These are phyloP conservation scores for Condylostoma magnum DNA, from an alignment of 169 alveolate genomes.

Conservation along the genomic window DNA sequence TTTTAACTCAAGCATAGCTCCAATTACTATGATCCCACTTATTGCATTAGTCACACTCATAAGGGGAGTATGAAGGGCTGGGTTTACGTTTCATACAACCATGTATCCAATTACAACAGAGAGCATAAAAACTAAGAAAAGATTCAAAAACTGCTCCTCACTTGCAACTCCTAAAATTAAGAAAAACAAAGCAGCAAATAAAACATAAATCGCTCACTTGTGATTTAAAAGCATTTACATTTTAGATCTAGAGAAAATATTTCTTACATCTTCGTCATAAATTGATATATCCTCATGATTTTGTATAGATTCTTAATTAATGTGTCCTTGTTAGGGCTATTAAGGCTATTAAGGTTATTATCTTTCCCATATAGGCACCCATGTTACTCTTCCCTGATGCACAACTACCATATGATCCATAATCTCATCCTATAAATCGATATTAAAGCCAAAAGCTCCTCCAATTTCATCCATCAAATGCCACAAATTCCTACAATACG, in stretches of 20 bases:
- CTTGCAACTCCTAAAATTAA: neutral
- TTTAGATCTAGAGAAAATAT: slow-evolving; percentile 43
- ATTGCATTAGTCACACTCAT: slow-evolving; percentile 93
- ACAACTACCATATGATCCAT: slow-evolving; percentile 59
- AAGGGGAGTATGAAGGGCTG: slow-evolving; percentile 91
- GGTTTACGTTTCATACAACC: slow-evolving; percentile 88
- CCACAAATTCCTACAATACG: slow-evolving; percentile 79
- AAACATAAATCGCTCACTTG: neutral
- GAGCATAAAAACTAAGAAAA: slow-evolving; percentile 56
- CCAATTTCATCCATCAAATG: slow-evolving; percentile 76
- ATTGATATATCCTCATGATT: too few species aligned
- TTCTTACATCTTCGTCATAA: slow-evolving; percentile 21
- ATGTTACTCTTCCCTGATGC: slow-evolving; percentile 50
- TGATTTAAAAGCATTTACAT: slow-evolving; percentile 40
- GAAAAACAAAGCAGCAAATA: neutral
- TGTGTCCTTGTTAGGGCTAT: too few species aligned
- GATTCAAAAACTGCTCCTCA: slow-evolving; percentile 30
- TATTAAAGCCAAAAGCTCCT: slow-evolving; percentile 63
- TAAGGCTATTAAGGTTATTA: too few species aligned
- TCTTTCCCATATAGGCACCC: slow-evolving; percentile 42
- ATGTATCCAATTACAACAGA: slow-evolving; percentile 84
- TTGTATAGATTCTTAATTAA: too few species aligned
- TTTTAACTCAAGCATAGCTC: slow-evolving; percentile 76
- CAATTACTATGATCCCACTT: slow-evolving; percentile 86
- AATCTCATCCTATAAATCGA: slow-evolving; percentile 70